Evolutionary conservation across 352 stramenopile species (phyloP).

Genomic region (Peronospora destructor): DNA sequence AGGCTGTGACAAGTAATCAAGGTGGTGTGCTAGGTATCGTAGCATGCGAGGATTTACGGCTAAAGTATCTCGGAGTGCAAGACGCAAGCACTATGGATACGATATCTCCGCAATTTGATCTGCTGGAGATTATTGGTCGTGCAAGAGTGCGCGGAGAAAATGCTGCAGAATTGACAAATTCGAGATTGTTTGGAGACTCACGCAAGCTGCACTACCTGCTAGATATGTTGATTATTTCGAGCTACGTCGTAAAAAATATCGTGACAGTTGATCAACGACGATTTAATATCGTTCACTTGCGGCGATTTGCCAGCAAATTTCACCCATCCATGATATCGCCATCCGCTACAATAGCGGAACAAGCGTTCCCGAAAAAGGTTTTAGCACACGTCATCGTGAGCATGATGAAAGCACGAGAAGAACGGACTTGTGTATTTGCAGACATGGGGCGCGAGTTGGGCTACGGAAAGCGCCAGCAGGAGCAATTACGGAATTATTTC

Average conservation of each 20-base stretch:
- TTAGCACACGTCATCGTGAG: constrained; percentile 53
- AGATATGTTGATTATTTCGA: constrained; percentile 57
- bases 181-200: constrained; percentile 56
- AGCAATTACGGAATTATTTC: constrained; percentile 79
- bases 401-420: constrained; percentile 54
- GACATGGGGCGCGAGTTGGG: constrained; percentile 78
- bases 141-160: constrained; percentile 53
- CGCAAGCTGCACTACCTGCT: constrained; percentile 79
- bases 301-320: constrained; percentile 54
- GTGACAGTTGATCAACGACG: constrained; percentile 53
- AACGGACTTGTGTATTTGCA: constrained; percentile 74
- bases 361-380: constrained; percentile 56
- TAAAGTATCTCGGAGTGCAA: constrained; percentile 63
- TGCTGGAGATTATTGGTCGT: constrained; percentile 73
- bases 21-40: constrained; percentile 60
- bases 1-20: constrained; percentile 38
- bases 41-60: constrained; percentile 53
- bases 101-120: constrained; percentile 60
- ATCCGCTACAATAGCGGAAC: constrained; percentile 40
- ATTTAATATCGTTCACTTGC: constrained; percentile 80
- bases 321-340: constrained; percentile 64
- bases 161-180: constrained; percentile 46
- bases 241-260: constrained; percentile 72
- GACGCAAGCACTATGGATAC: constrained; percentile 50
- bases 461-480: constrained; percentile 68